phyloP scores from a whole-genome alignment of 2,329 filamentous ascomycete genomes.

The Ophiostoma sp. region DNA sequence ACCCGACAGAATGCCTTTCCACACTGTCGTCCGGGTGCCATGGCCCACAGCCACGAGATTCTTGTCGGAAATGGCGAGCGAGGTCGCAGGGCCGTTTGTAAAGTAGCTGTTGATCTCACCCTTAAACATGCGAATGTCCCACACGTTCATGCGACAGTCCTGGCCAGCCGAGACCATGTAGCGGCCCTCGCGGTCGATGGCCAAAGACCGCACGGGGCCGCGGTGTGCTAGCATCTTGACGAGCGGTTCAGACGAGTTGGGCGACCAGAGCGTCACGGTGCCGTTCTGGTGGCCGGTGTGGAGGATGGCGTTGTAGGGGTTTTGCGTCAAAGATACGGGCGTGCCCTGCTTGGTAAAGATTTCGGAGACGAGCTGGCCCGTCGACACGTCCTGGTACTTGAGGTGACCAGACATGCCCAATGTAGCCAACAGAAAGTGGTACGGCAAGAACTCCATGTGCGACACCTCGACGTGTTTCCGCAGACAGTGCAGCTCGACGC shows the following conservation, averaged over 20 bases:
- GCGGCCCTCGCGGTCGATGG: constrained; percentile 82
- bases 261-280: constrained; percentile 92
- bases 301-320: constrained; percentile 87
- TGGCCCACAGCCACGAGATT: constrained; percentile 86
- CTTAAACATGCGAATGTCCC: constrained; percentile 53
- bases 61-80: constrained; percentile 83
- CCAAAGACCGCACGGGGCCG: constrained; percentile 82
- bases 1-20: constrained; percentile 69
- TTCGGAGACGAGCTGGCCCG: constrained; percentile 83
- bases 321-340: constrained; percentile 81
- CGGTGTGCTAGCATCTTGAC: constrained; percentile 89
- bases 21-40: constrained; percentile 86
- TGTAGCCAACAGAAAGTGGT: constrained; percentile 90
- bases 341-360: constrained; percentile 81
- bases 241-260: constrained; percentile 80
- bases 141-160: constrained; percentile 32
- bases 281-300: constrained; percentile 95
- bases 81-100: constrained; percentile 77
- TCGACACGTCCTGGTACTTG: constrained; percentile 94
- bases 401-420: constrained; percentile 79
- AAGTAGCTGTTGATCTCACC: constrained; percentile 83
- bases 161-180: constrained; percentile 44
- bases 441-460: constrained; percentile 93
- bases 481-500: constrained; percentile 89
- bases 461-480: constrained; percentile 88